Evolutionary conservation across 768 basidiomycete genomes (phyloP), one percentile per base, ranked within the genome.

Genomic region (Xanthoconium stramineum): DNA sequence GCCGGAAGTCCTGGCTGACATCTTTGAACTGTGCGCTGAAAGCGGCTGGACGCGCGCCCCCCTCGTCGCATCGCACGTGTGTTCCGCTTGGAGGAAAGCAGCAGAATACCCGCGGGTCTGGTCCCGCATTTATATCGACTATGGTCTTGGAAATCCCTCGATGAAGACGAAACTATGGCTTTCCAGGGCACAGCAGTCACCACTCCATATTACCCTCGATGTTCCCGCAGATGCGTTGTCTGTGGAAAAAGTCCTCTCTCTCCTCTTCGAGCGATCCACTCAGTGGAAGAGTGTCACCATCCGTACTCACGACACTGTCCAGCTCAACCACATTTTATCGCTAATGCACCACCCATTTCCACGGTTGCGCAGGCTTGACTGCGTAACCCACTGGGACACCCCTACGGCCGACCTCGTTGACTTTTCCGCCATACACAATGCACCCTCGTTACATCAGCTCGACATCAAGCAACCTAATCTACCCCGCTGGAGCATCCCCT

Each of bases 61-160:
- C 19, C 64, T 86, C 14, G 72, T 78, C 33, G 76, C 76, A 40
- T 85, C 83, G 11, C 80, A 83, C 46, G 82, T 85, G 40, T 86
- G 83, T 61, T 75, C 78, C 4, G 71, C 77, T 49, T 87, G 85
- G 85, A 76, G 83, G 53, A 76, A 72, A 59, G 83, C 82, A 1
- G 73, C 81, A 15, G 68, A 66, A 39, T 71, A 73, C 37, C 82
- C 83, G n/a, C 70, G 75, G 20, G 75, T 83, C 24, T 86, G 84
- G 85, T 82, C 83, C 5, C 72, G 78, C 62, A 61, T 85, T 52
- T 79, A 82, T 55, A 71, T 85, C 49, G 75, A 83, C 56, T 71
- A 75, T 52, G 77, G 81, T 58, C 70, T 72, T 39, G 65, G 74
- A 19, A 66, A 80, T 55, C 74, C 78, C 36, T 68, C 69, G 52